Conservation (phyloP, 2,329 filamentous ascomycete genomes). For the Pestalotiopsis sp. region DNA sequence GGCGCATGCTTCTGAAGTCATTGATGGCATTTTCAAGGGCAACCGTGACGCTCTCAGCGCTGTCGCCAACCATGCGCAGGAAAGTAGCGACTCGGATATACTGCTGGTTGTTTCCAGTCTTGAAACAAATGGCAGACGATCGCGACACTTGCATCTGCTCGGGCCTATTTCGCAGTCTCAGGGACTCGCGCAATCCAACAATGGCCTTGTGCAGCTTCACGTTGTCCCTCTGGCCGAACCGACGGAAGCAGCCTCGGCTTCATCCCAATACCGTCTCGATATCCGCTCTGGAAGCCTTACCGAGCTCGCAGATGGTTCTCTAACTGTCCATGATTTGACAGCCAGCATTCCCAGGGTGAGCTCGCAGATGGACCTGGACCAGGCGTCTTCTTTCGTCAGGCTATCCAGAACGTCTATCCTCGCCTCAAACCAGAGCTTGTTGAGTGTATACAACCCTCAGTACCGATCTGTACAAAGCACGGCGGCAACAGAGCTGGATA, state of each 20-base stretch:
- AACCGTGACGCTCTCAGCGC: slow-evolving; percentile 55
- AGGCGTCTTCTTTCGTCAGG: slow-evolving; percentile 64
- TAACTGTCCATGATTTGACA: slow-evolving; percentile 68
- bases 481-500: slow-evolving; percentile 45
- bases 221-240: slow-evolving; percentile 24
- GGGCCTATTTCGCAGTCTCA: slow-evolving; percentile 24
- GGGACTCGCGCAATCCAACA: slow-evolving; percentile 15
- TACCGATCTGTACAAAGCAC: slow-evolving; percentile 65
- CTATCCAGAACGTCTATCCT: slow-evolving; percentile 70
- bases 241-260: slow-evolving; percentile 12
- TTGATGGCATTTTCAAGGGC: slow-evolving; percentile 58
- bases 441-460: slow-evolving; percentile 70
- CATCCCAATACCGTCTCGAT: slow-evolving; percentile 58
- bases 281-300: slow-evolving; percentile 66
- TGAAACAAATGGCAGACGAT: slow-evolving; percentile 27
- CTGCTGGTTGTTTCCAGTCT: slow-evolving; percentile 53
- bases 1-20: slow-evolving; percentile 49
- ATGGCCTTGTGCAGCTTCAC: slow-evolving; percentile 31
- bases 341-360: slow-evolving; percentile 63
- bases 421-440: slow-evolving; percentile 56
- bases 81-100: slow-evolving; percentile 52
- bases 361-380: slow-evolving; percentile 54
- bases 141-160: slow-evolving; percentile 32
- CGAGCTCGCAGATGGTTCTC: slow-evolving; percentile 54
- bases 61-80: slow-evolving; percentile 50